Percentiles rank a stretch among this genome's conserved stretches.
Evolutionary conservation across 805 yeast species (phyloP).

Genomic region (Kockiozyma suomiensis): DNA sequence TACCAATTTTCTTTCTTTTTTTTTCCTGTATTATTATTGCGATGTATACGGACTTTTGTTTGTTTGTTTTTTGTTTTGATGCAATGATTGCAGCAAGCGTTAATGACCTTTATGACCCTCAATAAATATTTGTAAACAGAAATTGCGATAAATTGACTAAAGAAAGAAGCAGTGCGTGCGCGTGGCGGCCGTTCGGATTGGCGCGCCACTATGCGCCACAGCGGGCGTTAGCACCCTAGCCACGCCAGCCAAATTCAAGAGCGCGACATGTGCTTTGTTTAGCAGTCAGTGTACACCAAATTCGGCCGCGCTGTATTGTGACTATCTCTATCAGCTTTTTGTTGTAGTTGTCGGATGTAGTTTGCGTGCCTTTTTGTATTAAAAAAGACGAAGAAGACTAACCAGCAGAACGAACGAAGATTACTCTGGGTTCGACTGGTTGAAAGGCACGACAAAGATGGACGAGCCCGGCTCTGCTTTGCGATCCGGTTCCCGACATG

Average conservation of each 20-base stretch:
- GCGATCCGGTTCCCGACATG: too few relatives aligned
- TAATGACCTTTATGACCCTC: conserved; percentile 9
- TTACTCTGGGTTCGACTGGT: too few relatives aligned
- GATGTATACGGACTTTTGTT: neutral
- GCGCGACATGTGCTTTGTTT: too few relatives aligned
- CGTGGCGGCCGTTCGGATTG: neutral
- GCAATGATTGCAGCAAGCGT: neutral
- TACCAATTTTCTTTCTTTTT: neutral
- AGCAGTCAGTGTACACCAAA: too few relatives aligned
- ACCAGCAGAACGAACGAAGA: too few relatives aligned
- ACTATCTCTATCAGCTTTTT: neutral
- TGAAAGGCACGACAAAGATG: too few relatives aligned
- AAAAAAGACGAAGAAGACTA: neutral
- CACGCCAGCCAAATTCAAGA: too few relatives aligned
- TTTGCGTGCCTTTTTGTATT: neutral
- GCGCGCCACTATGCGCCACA: conserved; percentile 2
- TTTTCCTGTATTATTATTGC: neutral
- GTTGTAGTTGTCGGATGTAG: neutral
- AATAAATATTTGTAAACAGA: neutral
- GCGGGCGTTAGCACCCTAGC: neutral
- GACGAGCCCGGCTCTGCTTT: too few relatives aligned
- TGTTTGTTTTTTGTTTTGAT: neutral
- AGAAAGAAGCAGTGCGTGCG: too few relatives aligned
- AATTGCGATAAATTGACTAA: neutral
- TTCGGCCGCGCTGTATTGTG: neutral